phyloP scores from a whole-genome alignment of 176 grass and related monocot species.

The Oryza meyeriana region DNA sequence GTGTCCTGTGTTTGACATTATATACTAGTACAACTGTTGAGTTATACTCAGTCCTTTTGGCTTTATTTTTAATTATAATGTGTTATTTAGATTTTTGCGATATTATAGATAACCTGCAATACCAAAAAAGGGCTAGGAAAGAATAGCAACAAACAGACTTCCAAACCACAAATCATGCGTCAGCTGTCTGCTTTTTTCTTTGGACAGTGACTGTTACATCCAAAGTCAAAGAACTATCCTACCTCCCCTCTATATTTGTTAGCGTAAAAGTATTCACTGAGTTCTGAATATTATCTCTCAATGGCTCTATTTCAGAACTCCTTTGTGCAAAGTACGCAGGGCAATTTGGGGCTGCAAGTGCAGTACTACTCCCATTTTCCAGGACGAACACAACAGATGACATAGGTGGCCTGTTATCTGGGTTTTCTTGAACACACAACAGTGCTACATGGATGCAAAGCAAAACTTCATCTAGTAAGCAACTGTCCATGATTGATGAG shows the following conservation, averaged over 20 bases:
- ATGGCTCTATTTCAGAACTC: not conserved
- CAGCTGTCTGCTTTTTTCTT: not conserved
- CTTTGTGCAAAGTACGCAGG: not conserved
- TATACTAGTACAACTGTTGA: not conserved
- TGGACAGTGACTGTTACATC: not conserved
- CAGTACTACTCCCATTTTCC: conserved; percentile 20
- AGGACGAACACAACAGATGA: conserved; percentile 31
- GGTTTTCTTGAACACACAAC: conserved; percentile 54
- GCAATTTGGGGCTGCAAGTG: conserved; percentile 7
- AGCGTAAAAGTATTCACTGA: not conserved
- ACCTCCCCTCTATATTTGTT: not conserved
- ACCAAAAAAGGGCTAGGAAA: too few species aligned
- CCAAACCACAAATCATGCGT: too few species aligned
- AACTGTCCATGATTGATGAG: conserved; percentile 29
- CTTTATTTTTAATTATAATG: too few species aligned
- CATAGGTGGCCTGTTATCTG: conserved; percentile 44
- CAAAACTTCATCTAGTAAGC: conserved; percentile 15
- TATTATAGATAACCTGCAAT: too few species aligned
- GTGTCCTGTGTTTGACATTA: not conserved
- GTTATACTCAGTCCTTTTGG: not conserved
- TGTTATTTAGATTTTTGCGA: too few species aligned
- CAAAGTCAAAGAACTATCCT: not conserved
- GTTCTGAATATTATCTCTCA: not conserved
- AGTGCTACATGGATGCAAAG: conserved; percentile 49
- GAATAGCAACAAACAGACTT: too few species aligned